These are phyloP conservation scores for Colletotrichum falcatum DNA, from an alignment of 2,329 filamentous ascomycete species.

Conservation along the genomic window DNA sequence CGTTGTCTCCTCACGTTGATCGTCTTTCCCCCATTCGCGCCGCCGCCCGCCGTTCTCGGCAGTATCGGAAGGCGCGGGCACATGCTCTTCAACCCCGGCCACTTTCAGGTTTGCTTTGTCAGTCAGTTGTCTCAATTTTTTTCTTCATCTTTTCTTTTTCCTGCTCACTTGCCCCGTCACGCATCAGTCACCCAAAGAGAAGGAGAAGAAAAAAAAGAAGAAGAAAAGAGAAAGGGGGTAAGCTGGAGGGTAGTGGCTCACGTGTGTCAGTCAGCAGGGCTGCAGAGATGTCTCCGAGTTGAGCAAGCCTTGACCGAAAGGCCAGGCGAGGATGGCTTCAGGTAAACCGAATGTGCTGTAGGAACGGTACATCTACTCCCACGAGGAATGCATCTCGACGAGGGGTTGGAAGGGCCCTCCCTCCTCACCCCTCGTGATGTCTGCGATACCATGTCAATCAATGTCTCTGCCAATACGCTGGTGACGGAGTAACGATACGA, in stretches of 20 bases:
- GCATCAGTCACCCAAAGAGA: no score
- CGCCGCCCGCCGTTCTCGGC: conserved; percentile 1
- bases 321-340: background rate
- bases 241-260: background rate
- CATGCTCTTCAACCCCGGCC: background rate
- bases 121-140: background rate
- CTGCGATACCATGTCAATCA: conserved; percentile 4
- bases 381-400: background rate
- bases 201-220: background rate
- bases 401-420: conserved; percentile 15
- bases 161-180: background rate
- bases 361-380: background rate
- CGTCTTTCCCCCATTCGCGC: background rate
- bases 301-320: background rate
- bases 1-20: background rate
- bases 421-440: conserved; percentile 27
- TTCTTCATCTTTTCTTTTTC: no score
- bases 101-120: conserved; percentile 9
- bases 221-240: background rate
- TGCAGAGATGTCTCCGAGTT: background rate
- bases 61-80: background rate
- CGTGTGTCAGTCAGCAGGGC: background rate
- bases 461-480: background rate
- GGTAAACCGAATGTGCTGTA: background rate
- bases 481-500: background rate